phyloP scores from a whole-genome alignment of 2,329 filamentous ascomycete genomes.

The Pyrenochaeta sp. region DNA sequence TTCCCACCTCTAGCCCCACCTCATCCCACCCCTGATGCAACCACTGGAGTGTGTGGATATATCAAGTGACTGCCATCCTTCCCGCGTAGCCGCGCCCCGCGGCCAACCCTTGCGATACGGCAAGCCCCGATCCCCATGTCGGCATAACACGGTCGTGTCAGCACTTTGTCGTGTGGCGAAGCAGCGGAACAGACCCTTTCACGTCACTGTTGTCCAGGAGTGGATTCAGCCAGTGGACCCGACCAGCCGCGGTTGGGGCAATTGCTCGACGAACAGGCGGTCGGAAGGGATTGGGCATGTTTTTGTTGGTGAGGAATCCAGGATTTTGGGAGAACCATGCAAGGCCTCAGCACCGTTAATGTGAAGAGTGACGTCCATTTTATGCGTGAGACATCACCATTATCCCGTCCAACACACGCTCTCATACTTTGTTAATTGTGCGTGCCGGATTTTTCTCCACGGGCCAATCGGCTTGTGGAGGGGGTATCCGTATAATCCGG shows the following conservation, averaged over 20 bases:
- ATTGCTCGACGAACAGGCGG: neutral
- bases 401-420: neutral
- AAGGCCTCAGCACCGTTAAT: neutral
- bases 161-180: constrained; percentile 40
- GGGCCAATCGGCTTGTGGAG: neutral
- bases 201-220: neutral
- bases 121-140: constrained; percentile 27
- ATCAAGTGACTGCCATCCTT: constrained; percentile 44
- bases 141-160: constrained; percentile 30
- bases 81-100: constrained; percentile 40
- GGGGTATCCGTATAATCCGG: neutral
- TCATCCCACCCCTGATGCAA: constrained; percentile 3
- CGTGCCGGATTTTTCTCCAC: neutral
- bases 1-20: constrained; percentile 1
- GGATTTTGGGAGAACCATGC: neutral
- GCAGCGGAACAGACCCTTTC: constrained; percentile 2
- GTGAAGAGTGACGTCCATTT: neutral
- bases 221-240: neutral
- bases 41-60: constrained; percentile 10
- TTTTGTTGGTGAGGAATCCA: neutral
- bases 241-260: neutral
- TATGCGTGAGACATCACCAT: neutral
- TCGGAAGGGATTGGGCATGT: neutral
- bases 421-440: no score
- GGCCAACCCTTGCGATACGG: constrained; percentile 29